A percentile compares a stretch with the other conserved stretches of the same genome.
Evolutionary conservation across 2,329 filamentous ascomycete genomes (phyloP).

Genomic region (Colletotrichum truncatum): DNA sequence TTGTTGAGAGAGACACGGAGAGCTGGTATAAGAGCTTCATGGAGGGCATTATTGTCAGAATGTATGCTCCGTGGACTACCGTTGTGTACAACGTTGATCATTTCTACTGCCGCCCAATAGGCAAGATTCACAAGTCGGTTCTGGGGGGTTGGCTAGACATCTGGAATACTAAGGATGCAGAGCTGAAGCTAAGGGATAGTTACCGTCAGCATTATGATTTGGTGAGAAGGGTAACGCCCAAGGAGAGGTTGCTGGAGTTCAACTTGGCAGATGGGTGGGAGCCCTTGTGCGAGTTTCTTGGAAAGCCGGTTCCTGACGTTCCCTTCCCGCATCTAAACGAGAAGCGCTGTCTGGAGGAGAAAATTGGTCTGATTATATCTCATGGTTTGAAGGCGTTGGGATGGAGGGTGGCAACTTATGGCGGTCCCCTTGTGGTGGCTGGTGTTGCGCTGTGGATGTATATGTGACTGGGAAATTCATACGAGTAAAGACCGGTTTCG

Average conservation of each 20-base stretch:
- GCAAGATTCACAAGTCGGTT: background rate
- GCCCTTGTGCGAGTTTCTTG: conserved; percentile 31
- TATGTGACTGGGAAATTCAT: too few relatives aligned
- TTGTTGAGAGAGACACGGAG: conserved; percentile 39
- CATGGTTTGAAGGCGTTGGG: background rate
- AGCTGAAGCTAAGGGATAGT: conserved; percentile 1
- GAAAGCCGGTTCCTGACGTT: conserved; percentile 16
- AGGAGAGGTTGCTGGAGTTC: conserved; percentile 32
- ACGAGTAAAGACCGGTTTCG: too few relatives aligned
- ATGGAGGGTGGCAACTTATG: background rate
- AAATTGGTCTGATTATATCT: background rate
- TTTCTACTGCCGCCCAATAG: conserved; percentile 20
- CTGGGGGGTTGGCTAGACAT: conserved; percentile 15
- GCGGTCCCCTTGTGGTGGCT: background rate
- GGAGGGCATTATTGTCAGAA: conserved; percentile 6
- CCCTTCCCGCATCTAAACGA: conserved; percentile 26
- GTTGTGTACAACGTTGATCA: conserved; percentile 1
- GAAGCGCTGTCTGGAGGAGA: conserved; percentile 6
- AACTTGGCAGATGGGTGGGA: conserved; percentile 31
- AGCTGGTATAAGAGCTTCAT: conserved; percentile 37
- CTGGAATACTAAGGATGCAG: background rate
- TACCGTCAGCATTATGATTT: conserved; percentile 24
- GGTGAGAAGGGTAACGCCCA: conserved; percentile 13
- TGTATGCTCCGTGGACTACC: background rate
- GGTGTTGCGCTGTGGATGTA: background rate